Evolutionary conservation across 2,329 filamentous ascomycete species (phyloP).

Genomic region (Knoxdaviesia capensis): DNA sequence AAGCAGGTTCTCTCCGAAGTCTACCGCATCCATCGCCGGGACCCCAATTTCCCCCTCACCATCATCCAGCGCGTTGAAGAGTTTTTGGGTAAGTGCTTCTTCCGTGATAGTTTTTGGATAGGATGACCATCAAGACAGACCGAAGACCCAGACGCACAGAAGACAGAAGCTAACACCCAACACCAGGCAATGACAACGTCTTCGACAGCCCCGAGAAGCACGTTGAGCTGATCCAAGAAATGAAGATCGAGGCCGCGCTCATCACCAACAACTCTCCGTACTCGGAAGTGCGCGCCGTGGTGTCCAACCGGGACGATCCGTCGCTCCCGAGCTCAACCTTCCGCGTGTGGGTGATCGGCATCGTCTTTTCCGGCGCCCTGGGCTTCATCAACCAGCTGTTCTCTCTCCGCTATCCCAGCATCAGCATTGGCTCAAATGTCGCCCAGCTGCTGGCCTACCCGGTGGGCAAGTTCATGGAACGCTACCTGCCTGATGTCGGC

Average conservation of each 20-base stretch:
- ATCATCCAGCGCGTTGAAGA: slow-evolving; percentile 19
- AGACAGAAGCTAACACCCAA: slow-evolving; percentile 24
- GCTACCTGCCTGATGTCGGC: slow-evolving; percentile 20
- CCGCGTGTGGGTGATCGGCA: slow-evolving; percentile 27
- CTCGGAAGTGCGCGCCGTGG: slow-evolving; percentile 30
- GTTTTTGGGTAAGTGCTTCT: slow-evolving; percentile 20
- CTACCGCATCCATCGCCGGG: slow-evolving; percentile 16
- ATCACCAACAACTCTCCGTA: slow-evolving; percentile 34
- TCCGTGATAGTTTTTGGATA: slow-evolving; percentile 2
- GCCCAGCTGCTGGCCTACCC: slow-evolving; percentile 31
- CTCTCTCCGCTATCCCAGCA: slow-evolving; percentile 27
- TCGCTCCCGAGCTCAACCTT: slow-evolving; percentile 25
- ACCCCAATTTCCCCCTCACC: slow-evolving; percentile 20
- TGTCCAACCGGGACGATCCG: slow-evolving; percentile 31
- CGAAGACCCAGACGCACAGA: slow-evolving; percentile 11
- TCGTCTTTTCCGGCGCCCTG: slow-evolving; percentile 22
- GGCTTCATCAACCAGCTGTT: slow-evolving; percentile 33
- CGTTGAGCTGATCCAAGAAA: slow-evolving; percentile 20
- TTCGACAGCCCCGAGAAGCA: slow-evolving; percentile 18
- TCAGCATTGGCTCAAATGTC: slow-evolving; percentile 26
- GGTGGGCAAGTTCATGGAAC: slow-evolving; percentile 22
- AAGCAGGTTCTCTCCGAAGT: slow-evolving; percentile 1
- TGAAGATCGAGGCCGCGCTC: slow-evolving; percentile 28
- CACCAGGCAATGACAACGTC: slow-evolving; percentile 26
- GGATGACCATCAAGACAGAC: not conserved